Conservation (phyloP, 2,329 filamentous ascomycete genomes). For the Thelonectria blattea region DNA sequence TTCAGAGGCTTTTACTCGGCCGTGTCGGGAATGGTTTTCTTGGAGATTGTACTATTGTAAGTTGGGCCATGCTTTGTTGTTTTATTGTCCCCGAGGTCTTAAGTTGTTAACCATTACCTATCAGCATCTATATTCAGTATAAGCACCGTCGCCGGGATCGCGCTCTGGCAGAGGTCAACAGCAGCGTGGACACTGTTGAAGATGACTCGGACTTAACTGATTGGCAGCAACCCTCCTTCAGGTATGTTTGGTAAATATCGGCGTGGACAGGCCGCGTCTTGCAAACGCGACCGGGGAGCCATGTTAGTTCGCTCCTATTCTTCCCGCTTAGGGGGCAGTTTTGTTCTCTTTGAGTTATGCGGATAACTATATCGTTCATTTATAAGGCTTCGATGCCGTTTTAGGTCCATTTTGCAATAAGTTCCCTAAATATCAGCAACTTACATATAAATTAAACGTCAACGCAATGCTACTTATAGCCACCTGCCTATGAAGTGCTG, state of each 20-base stretch:
- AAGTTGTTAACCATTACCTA: not conserved
- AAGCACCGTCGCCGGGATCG: not conserved
- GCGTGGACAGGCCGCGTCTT: too few species aligned
- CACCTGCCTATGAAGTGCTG: too few species aligned
- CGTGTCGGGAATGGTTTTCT: not conserved
- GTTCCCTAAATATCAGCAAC: too few species aligned
- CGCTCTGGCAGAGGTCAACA: not conserved
- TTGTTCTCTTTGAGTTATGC: too few species aligned
- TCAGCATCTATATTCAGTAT: not conserved
- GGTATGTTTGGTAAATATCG: not conserved
- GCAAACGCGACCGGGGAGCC: too few species aligned
- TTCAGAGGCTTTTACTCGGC: conserved; percentile 9
- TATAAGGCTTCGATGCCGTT: too few species aligned
- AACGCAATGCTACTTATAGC: too few species aligned
- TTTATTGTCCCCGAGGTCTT: not conserved
- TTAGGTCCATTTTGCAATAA: too few species aligned
- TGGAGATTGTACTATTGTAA: conserved; percentile 8
- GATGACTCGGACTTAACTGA: not conserved
- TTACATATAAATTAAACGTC: too few species aligned
- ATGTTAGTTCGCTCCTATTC: too few species aligned
- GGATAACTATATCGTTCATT: too few species aligned
- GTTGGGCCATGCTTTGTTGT: not conserved
- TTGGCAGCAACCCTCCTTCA: not conserved
- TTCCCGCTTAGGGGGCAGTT: too few species aligned
- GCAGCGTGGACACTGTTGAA: not conserved